Percentiles rank a stretch among this genome's conserved stretches.
Conservation (phyloP, 305 asterid genomes). For the Caryopteris hybrid region DNA sequence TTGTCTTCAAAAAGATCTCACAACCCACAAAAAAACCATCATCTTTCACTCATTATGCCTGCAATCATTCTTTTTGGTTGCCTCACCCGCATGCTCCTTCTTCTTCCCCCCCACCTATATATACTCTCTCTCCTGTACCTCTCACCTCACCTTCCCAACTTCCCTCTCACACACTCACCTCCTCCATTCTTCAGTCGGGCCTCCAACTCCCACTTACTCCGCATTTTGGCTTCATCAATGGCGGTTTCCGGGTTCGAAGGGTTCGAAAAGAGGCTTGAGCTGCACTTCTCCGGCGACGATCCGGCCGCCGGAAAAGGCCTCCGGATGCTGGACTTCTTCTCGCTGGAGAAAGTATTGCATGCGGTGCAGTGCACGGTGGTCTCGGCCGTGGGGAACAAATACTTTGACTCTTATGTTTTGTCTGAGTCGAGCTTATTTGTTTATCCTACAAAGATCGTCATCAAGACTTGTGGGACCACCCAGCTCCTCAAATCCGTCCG, state of each 20-base stretch:
- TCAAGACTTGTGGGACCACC: slow-evolving; percentile 98
- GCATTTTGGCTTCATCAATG: slow-evolving; percentile 28
- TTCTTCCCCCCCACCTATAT: slow-evolving; percentile 20
- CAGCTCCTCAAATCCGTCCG: slow-evolving; percentile 73
- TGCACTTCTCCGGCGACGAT: slow-evolving; percentile 75
- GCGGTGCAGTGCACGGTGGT: slow-evolving; percentile 96
- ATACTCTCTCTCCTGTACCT: slow-evolving; percentile 42
- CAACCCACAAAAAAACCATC: slow-evolving; percentile 44
- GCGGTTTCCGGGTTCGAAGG: slow-evolving; percentile 96
- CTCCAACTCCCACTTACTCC: not conserved
- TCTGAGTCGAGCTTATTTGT: slow-evolving; percentile 91
- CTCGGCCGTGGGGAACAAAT: slow-evolving; percentile 76
- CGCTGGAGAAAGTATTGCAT: slow-evolving; percentile 60
- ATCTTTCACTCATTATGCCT: slow-evolving; percentile 89
- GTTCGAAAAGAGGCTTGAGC: slow-evolving; percentile 85
- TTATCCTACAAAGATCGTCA: slow-evolving; percentile 76
- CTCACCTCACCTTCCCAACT: slow-evolving; percentile 19
- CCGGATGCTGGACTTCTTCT: slow-evolving; percentile 55
- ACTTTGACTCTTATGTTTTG: slow-evolving; percentile 79
- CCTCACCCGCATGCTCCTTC: slow-evolving; percentile 65
- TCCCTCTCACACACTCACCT: slow-evolving; percentile 2
- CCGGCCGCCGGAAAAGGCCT: slow-evolving; percentile 59
- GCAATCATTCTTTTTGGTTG: slow-evolving; percentile 62
- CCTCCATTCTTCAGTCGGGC: not conserved
- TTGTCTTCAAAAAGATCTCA: slow-evolving; percentile 50